These are phyloP conservation scores for Yamadazyma laniorum DNA, from an alignment of 805 yeast species.

Conservation along the genomic window DNA sequence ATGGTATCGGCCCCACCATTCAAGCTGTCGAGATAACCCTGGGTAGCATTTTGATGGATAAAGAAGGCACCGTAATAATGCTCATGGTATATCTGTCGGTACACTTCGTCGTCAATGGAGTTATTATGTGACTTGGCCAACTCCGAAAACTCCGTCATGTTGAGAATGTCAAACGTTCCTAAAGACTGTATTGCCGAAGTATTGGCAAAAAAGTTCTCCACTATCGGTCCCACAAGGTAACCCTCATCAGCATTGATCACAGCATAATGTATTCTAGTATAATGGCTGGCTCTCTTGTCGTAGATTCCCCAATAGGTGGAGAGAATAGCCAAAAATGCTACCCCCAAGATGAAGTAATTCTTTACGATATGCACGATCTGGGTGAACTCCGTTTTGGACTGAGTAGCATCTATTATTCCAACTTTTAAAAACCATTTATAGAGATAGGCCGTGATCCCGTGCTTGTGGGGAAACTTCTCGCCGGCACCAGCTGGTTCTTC, in stretches of 20 bases:
- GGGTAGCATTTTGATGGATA: conserved; percentile 29
- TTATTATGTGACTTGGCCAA: conserved; percentile 21
- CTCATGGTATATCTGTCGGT: conserved; percentile 30
- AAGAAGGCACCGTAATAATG: conserved; percentile 30
- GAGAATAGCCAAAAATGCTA: conserved; percentile 24
- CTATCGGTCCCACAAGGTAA: conserved; percentile 23
- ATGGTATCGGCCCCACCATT: conserved; percentile 11
- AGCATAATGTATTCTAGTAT: conserved; percentile 22
- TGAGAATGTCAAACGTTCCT: conserved; percentile 27
- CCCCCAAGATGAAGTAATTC: conserved; percentile 11
- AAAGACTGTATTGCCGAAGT: conserved; percentile 18
- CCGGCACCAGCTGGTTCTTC: background rate
- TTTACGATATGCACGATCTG: background rate
- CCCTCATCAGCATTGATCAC: conserved; percentile 27
- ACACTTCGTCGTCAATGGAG: conserved; percentile 25
- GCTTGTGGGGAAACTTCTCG: background rate
- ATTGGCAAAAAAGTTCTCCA: conserved; percentile 20
- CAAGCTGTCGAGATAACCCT: conserved; percentile 15
- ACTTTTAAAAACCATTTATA: background rate
- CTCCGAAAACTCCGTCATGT: conserved; percentile 15
- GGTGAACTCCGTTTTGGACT: background rate
- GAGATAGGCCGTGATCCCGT: background rate
- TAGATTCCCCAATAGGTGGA: conserved; percentile 36
- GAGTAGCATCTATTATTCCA: background rate
- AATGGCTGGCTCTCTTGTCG: conserved; percentile 20